These are phyloP conservation scores for Staphylotrichum tortipilum DNA, from an alignment of 495 filamentous ascomycete genomes.

Conservation along the genomic window DNA sequence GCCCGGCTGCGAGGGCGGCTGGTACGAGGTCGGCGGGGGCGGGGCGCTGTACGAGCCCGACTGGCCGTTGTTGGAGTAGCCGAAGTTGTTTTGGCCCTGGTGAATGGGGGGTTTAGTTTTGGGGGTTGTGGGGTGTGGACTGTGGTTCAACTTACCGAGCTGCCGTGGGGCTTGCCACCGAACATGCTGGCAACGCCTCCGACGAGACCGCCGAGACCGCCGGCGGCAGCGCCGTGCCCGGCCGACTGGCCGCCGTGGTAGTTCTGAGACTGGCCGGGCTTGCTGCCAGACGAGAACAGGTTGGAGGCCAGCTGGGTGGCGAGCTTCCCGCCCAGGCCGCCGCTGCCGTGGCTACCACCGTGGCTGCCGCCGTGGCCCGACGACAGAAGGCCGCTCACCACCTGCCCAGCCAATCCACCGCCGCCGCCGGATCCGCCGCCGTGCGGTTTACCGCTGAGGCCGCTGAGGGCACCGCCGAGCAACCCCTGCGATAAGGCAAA, in stretches of 20 bases:
- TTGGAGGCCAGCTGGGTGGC: slow-evolving; percentile 39
- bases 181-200: slow-evolving; percentile 38
- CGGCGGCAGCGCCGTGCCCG: slow-evolving; percentile 19
- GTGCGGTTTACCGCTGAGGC: slow-evolving; percentile 8
- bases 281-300: slow-evolving; percentile 33
- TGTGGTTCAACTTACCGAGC: slow-evolving; percentile 26
- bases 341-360: slow-evolving; percentile 20
- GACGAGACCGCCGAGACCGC: slow-evolving; percentile 37
- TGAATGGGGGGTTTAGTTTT: background rate
- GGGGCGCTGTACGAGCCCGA: slow-evolving; percentile 39
- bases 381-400: slow-evolving; percentile 16
- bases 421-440: slow-evolving; percentile 18
- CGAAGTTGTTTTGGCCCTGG: slow-evolving; percentile 33
- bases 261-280: slow-evolving; percentile 27
- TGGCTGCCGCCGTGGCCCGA: slow-evolving; percentile 22
- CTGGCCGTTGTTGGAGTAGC: slow-evolving; percentile 43
- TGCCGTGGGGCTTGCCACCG: slow-evolving; percentile 29
- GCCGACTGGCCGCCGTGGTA: slow-evolving; percentile 27
- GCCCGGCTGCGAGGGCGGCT: slow-evolving; percentile 18
- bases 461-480: slow-evolving; percentile 20
- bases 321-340: slow-evolving; percentile 33
- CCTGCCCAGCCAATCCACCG: slow-evolving; percentile 22
- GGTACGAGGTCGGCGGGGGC: slow-evolving; percentile 34
- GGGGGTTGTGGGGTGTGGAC: no score
- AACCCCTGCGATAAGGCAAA: slow-evolving; percentile 13